Evolutionary conservation across 2,329 filamentous ascomycete species (phyloP).

Genomic region (Berkeleyomyces rouxiae): DNA sequence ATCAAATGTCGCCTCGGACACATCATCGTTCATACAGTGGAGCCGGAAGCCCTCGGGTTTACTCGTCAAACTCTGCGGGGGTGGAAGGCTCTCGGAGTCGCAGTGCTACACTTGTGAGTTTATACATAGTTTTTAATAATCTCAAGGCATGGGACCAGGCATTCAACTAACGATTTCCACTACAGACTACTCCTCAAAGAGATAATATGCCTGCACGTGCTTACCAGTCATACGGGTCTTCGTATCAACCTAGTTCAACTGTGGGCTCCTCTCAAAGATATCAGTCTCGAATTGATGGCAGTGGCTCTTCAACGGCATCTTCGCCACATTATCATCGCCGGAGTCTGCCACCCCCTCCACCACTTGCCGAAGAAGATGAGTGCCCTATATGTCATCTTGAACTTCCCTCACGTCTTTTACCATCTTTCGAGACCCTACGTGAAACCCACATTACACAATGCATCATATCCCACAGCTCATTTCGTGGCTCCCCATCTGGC

Average conservation of each 20-base stretch:
- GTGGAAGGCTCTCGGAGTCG: slow-evolving; percentile 21
- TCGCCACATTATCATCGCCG: slow-evolving; percentile 21
- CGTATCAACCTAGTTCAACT: slow-evolving; percentile 5
- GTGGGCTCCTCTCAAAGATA: slow-evolving; percentile 14
- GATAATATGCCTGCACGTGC: not conserved
- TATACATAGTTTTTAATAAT: not conserved
- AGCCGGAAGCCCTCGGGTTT: slow-evolving; percentile 19
- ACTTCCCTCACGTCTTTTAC: slow-evolving; percentile 40
- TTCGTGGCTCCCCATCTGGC: slow-evolving; percentile 15
- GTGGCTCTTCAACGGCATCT: slow-evolving; percentile 20
- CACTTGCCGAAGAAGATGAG: slow-evolving; percentile 56
- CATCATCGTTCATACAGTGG: slow-evolving; percentile 33
- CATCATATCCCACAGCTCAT: slow-evolving; percentile 38
- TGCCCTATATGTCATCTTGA: slow-evolving; percentile 63
- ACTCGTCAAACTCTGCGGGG: slow-evolving; percentile 4
- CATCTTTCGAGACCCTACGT: slow-evolving; percentile 37
- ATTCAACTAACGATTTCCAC: not conserved
- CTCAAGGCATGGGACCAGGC: too few relatives aligned
- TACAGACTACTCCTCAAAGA: slow-evolving; percentile 8
- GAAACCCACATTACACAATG: slow-evolving; percentile 43
- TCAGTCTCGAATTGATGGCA: slow-evolving; percentile 20
- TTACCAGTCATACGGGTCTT: slow-evolving; percentile 13
- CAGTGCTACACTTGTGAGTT: slow-evolving; percentile 35
- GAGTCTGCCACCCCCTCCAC: slow-evolving; percentile 28
- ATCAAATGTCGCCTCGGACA: slow-evolving; percentile 22